A percentile compares a stretch with the other conserved stretches of the same genome.
Evolutionary conservation across 1,284 basidiomycete species (phyloP).

Genomic region (Porogramme epimiltina): DNA sequence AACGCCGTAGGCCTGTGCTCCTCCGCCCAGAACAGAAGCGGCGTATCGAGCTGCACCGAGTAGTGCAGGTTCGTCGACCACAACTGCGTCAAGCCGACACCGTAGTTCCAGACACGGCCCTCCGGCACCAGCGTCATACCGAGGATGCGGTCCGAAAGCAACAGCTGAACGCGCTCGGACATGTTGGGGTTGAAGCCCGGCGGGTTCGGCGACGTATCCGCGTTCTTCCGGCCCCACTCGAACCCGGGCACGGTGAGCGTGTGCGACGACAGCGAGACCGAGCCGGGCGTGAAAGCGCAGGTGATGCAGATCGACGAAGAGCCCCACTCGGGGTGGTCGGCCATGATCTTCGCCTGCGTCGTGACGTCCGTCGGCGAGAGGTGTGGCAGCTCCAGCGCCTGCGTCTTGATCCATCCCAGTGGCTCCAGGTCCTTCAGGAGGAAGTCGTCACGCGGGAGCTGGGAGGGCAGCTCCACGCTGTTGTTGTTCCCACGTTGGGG

Average conservation of each 20-base stretch:
- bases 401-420: slow-evolving; percentile 98
- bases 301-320: slow-evolving; percentile 94
- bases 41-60: slow-evolving; percentile 88
- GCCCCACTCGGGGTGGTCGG: slow-evolving; percentile 92
- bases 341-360: slow-evolving; percentile 96
- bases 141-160: slow-evolving; percentile 91
- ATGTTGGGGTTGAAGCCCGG: slow-evolving; percentile 95
- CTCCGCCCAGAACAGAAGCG: slow-evolving; percentile 94
- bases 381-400: slow-evolving; percentile 90
- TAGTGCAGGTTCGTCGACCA: slow-evolving; percentile 89
- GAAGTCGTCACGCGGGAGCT: slow-evolving; percentile 92
- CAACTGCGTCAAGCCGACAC: slow-evolving; percentile 87
- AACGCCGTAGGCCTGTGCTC: slow-evolving; percentile 92
- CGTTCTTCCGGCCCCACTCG: slow-evolving; percentile 97
- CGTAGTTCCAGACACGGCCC: slow-evolving; percentile 93
- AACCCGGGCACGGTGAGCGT: slow-evolving; percentile 90
- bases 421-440: slow-evolving; percentile 94
- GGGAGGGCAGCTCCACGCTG: slow-evolving; percentile 84
- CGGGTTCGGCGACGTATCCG: slow-evolving; percentile 84
- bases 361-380: slow-evolving; percentile 95
- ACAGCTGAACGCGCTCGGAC: slow-evolving; percentile 94
- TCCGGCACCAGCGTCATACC: slow-evolving; percentile 92
- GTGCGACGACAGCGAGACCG: slow-evolving; percentile 93
- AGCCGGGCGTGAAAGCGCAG: slow-evolving; percentile 96
- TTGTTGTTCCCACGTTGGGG: slow-evolving; percentile 97